Evolutionary conservation across 768 basidiomycete species (phyloP).

Genomic region (Termitomyces heimii): DNA sequence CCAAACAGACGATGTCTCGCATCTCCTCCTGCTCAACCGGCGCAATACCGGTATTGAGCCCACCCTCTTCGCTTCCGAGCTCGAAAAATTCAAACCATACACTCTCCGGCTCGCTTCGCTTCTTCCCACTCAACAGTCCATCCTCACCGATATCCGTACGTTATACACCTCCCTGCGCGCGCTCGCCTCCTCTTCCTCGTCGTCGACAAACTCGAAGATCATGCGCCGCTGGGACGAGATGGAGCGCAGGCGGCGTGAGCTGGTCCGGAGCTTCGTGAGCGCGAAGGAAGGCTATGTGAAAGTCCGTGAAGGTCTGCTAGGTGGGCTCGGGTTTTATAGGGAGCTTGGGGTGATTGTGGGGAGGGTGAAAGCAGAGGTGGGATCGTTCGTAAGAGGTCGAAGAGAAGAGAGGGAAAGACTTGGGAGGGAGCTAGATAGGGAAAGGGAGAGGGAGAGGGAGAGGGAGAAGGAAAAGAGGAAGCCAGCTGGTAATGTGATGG

Average conservation of each 20-base stretch:
- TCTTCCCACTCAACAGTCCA: conserved; percentile 67
- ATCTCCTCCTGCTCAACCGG: conserved; percentile 85
- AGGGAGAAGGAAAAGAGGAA: conserved; percentile 42
- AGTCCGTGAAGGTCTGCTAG: conserved; percentile 77
- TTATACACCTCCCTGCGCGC: conserved; percentile 73
- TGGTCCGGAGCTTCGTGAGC: conserved; percentile 58
- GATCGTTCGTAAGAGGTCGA: conserved; percentile 57
- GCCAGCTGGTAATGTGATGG: conserved; percentile 27
- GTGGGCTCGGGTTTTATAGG: conserved; percentile 85
- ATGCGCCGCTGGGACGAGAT: not conserved
- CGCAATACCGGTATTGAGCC: conserved; percentile 81
- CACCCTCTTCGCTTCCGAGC: conserved; percentile 83
- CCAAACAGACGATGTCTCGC: conserved; percentile 95
- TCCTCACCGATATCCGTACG: conserved; percentile 68
- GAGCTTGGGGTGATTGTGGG: conserved; percentile 65
- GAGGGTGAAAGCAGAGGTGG: conserved; percentile 52
- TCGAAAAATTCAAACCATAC: conserved; percentile 94
- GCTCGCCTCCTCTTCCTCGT: conserved; percentile 48
- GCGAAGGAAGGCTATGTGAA: conserved; percentile 85
- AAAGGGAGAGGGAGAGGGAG: conserved; percentile 69
- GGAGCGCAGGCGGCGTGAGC: not conserved
- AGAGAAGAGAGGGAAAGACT: conserved; percentile 66
- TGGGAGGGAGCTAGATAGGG: conserved; percentile 62
- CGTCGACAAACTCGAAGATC: not conserved
- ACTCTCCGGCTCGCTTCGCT: conserved; percentile 79